phyloP scores from a whole-genome alignment of 192 early-diverging fungal genomes.

The Coemansia sp. region DNA sequence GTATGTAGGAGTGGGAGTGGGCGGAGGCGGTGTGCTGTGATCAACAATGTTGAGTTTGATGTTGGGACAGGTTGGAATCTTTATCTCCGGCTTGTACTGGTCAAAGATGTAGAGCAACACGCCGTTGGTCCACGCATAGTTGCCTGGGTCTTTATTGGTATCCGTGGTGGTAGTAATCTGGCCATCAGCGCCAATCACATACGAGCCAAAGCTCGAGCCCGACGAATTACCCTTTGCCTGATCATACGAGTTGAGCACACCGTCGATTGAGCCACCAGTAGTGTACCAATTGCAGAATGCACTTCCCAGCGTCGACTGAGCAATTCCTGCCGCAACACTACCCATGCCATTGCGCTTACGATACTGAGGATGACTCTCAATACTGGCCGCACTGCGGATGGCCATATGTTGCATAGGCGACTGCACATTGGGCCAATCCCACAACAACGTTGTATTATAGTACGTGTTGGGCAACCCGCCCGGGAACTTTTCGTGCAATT shows the following conservation, averaged over 20 bases:
- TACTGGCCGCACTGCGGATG: conserved; percentile 30
- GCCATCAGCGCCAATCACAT: conserved; percentile 18
- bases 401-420: conserved; percentile 63
- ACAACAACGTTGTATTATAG: conserved; percentile 60
- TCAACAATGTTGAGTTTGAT: conserved; percentile 38
- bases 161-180: conserved; percentile 24
- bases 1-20: neutral
- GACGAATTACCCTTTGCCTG: neutral
- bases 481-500: conserved; percentile 50
- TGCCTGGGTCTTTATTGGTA: conserved; percentile 5
- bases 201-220: conserved; percentile 30
- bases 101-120: conserved; percentile 38
- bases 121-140: conserved; percentile 48
- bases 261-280: conserved; percentile 61
- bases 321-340: conserved; percentile 27
- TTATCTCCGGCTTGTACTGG: conserved; percentile 22
- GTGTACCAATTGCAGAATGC: conserved; percentile 71
- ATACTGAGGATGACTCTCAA: neutral
- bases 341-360: neutral
- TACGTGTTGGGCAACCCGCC: conserved; percentile 65
- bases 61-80: conserved; percentile 40
- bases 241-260: conserved; percentile 39
- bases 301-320: conserved; percentile 56
- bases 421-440: conserved; percentile 72
- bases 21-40: neutral